A percentile compares a stretch with the other conserved stretches of the same genome.
phyloP scores from a whole-genome alignment of 1,284 basidiomycete genomes.

The Ustilago loliicola region DNA sequence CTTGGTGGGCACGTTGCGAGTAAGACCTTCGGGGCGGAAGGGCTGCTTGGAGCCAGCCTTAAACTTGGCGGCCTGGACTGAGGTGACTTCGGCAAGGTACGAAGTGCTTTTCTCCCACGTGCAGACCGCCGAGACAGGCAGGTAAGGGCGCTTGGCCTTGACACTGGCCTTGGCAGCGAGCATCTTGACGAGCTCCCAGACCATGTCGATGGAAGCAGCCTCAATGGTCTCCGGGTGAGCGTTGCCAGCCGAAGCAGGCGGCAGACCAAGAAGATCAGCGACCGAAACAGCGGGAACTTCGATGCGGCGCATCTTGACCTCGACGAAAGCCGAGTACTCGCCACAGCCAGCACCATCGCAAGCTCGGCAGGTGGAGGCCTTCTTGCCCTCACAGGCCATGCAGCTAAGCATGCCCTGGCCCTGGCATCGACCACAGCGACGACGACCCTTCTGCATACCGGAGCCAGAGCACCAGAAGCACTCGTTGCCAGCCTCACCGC shows the following conservation, averaged over 20 bases:
- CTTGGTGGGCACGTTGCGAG: constrained; percentile 34
- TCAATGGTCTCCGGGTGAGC: constrained; percentile 38
- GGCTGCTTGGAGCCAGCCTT: constrained; percentile 42
- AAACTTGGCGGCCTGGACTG: constrained; percentile 48
- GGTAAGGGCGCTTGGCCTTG: constrained; percentile 49
- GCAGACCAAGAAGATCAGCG: constrained; percentile 40
- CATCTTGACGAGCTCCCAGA: constrained; percentile 52
- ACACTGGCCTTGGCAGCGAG: constrained; percentile 43
- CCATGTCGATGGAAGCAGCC: constrained; percentile 50
- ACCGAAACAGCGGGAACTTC: constrained; percentile 58
- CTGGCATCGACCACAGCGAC: constrained; percentile 55
- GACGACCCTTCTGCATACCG: constrained; percentile 52
- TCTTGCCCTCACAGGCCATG: constrained; percentile 51
- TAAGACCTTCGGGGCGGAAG: constrained; percentile 29
- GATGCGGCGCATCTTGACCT: constrained; percentile 57
- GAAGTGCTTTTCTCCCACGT: constrained; percentile 53
- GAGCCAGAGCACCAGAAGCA: constrained; percentile 62
- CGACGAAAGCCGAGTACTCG: constrained; percentile 50
- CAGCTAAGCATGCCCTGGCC: constrained; percentile 52
- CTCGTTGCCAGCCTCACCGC: constrained; percentile 53
- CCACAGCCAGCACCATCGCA: constrained; percentile 54
- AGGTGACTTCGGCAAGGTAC: constrained; percentile 48
- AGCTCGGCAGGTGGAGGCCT: constrained; percentile 40
- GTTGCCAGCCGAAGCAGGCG: constrained; percentile 18
- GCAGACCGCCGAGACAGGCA: constrained; percentile 55